These are phyloP conservation scores for Neurospora tetraspora DNA, from an alignment of 495 filamentous ascomycete species.

Conservation along the genomic window DNA sequence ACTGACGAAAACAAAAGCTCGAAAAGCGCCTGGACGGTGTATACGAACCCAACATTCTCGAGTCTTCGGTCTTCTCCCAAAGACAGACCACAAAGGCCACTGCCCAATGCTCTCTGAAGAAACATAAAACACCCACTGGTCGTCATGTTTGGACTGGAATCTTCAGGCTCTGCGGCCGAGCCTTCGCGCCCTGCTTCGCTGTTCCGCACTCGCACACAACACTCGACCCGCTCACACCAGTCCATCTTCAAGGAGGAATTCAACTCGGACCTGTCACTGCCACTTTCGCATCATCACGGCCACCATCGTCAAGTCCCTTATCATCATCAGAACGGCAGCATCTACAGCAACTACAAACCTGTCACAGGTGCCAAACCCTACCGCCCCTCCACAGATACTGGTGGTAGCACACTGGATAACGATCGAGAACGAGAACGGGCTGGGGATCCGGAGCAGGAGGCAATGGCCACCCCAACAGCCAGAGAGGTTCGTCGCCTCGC, in stretches of 20 bases:
- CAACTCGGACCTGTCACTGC: slow-evolving; percentile 5
- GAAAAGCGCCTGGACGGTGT: neutral
- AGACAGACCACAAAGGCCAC: neutral
- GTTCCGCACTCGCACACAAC: neutral
- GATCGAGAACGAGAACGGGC: neutral
- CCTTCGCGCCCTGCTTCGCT: neutral
- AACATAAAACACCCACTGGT: neutral
- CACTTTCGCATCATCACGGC: slow-evolving; percentile 1
- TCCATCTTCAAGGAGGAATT: slow-evolving; percentile 24
- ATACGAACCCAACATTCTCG: neutral
- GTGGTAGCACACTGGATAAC: neutral
- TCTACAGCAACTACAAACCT: neutral
- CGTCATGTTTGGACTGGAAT: neutral
- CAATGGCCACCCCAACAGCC: slow-evolving; percentile 8
- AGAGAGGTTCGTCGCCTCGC: slow-evolving; percentile 18
- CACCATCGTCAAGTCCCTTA: slow-evolving; percentile 7
- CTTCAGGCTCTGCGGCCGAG: neutral
- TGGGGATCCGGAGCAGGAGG: neutral
- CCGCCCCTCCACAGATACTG: neutral
- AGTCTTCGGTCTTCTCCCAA: neutral
- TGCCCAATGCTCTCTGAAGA: neutral
- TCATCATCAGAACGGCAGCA: neutral
- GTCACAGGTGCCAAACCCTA: neutral
- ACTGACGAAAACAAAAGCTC: neutral
- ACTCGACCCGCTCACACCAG: slow-evolving; percentile 9